Percentiles rank a stretch among this genome's conserved stretches.
These are phyloP conservation scores for Pharus latifolius DNA, from an alignment of 176 grass and related monocot genomes.

Conservation along the genomic window DNA sequence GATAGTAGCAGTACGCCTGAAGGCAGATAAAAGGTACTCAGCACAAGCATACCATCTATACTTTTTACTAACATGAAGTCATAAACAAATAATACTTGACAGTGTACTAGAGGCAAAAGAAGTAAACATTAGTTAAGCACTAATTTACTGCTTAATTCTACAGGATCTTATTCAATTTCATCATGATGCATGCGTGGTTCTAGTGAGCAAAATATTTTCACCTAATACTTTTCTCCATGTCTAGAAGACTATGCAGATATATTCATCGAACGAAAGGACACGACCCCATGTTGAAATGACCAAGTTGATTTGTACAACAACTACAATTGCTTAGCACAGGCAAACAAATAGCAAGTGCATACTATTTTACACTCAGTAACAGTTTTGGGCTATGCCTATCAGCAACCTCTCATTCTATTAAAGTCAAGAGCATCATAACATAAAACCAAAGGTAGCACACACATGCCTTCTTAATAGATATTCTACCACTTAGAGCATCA, in stretches of 20 bases:
- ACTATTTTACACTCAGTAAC: not conserved
- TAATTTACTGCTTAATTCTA: not conserved
- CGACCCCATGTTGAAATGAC: not conserved
- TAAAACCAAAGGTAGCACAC: not conserved
- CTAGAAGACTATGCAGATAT: not conserved
- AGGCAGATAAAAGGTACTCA: conserved; percentile 2
- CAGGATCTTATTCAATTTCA: not conserved
- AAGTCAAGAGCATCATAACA: not conserved
- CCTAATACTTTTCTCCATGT: not conserved
- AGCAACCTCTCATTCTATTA: not conserved
- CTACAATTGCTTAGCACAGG: not conserved
- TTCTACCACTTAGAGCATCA: not conserved
- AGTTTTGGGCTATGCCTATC: not conserved
- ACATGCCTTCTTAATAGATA: not conserved
- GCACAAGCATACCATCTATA: not conserved
- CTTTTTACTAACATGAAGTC: conserved; percentile 4
- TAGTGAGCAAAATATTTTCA: not conserved
- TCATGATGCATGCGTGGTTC: not conserved
- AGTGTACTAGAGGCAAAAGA: not conserved
- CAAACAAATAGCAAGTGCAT: not conserved
- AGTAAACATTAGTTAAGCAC: not conserved
- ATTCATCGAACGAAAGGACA: not conserved
- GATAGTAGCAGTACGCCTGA: conserved; percentile 95
- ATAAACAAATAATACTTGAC: not conserved
- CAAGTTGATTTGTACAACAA: not conserved